phyloP scores from a whole-genome alignment of 2,329 filamentous ascomycete genomes.

The Colletotrichum shisoi region DNA sequence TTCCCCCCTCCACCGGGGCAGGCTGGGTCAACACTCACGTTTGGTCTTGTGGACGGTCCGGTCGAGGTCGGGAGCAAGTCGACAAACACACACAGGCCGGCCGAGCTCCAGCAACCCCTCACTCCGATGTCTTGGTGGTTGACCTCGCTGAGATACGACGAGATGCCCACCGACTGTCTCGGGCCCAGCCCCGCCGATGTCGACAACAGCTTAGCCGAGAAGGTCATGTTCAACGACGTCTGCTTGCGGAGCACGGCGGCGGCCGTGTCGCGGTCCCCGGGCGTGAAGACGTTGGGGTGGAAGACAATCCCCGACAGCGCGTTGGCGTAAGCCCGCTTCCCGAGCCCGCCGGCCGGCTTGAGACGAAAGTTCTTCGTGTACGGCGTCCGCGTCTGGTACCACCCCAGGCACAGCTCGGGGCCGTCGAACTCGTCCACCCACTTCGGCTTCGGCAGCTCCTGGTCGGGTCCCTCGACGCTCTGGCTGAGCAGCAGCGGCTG shows the following conservation, averaged over 20 bases:
- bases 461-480: slow-evolving; percentile 20
- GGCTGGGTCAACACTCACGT: neutral
- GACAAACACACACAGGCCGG: slow-evolving; percentile 40
- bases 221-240: slow-evolving; percentile 46
- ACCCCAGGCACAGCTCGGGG: slow-evolving; percentile 13
- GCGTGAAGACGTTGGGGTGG: slow-evolving; percentile 43
- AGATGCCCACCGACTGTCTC: slow-evolving; percentile 43
- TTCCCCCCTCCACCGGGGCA: too few species aligned
- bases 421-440: slow-evolving; percentile 27
- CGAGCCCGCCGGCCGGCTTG: neutral
- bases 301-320: slow-evolving; percentile 44
- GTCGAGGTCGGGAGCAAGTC: slow-evolving; percentile 26
- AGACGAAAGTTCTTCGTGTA: slow-evolving; percentile 31
- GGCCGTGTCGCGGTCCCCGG: slow-evolving; percentile 45
- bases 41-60: slow-evolving; percentile 25
- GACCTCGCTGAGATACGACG: slow-evolving; percentile 43
- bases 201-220: slow-evolving; percentile 41
- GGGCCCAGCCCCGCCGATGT: slow-evolving; percentile 38
- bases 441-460: slow-evolving; percentile 17
- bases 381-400: slow-evolving; percentile 33
- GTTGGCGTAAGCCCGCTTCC: slow-evolving; percentile 11
- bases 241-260: slow-evolving; percentile 46
- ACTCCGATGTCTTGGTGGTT: slow-evolving; percentile 45
- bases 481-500: slow-evolving; percentile 32
- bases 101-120: slow-evolving; percentile 42